A percentile compares a stretch with the other conserved stretches of the same genome.
Evolutionary conservation across 495 filamentous ascomycete genomes (phyloP).

Genomic region (Penicillium soppii): DNA sequence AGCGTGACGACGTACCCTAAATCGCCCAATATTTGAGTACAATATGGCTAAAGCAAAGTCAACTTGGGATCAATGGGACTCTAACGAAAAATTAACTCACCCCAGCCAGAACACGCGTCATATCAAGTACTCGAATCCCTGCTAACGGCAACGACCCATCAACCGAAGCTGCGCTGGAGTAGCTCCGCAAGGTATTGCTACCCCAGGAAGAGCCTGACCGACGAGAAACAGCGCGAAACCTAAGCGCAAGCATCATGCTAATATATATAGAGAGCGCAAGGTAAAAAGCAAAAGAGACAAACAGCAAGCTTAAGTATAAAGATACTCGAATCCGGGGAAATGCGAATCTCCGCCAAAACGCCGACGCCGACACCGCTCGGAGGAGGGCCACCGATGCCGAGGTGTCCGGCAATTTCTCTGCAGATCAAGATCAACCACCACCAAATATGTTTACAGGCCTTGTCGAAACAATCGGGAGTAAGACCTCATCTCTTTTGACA

Average conservation of each 20-base stretch:
- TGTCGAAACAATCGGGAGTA: slow-evolving; percentile 92
- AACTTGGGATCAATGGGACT: slow-evolving; percentile 5
- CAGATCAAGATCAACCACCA: slow-evolving; percentile 19
- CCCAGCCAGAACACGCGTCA: slow-evolving; percentile 94
- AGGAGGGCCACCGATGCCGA: slow-evolving; percentile 29
- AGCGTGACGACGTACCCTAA: slow-evolving; percentile 78
- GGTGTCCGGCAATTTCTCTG: slow-evolving; percentile 22
- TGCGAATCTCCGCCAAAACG: slow-evolving; percentile 32
- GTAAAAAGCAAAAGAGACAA: slow-evolving; percentile 1
- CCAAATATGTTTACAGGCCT: slow-evolving; percentile 94
- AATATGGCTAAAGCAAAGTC: slow-evolving; percentile 75
- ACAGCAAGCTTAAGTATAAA: not conserved
- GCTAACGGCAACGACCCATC: slow-evolving; percentile 64
- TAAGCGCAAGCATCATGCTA: slow-evolving; percentile 27
- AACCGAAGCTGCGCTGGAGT: slow-evolving; percentile 27
- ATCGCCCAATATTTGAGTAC: slow-evolving; percentile 95
- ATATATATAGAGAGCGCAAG: not conserved
- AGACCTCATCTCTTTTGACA: slow-evolving; percentile 20
- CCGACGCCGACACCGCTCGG: slow-evolving; percentile 36
- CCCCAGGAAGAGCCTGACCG: slow-evolving; percentile 22
- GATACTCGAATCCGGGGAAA: slow-evolving; percentile 12
- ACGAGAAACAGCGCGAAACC: slow-evolving; percentile 25
- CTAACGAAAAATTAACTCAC: slow-evolving; percentile 53
- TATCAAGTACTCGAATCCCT: slow-evolving; percentile 87
- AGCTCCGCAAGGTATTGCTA: slow-evolving; percentile 26